Evolutionary conservation across 139 green algal genomes (phyloP).

Genomic region (Auxenochlorella pyrenoidosa): DNA sequence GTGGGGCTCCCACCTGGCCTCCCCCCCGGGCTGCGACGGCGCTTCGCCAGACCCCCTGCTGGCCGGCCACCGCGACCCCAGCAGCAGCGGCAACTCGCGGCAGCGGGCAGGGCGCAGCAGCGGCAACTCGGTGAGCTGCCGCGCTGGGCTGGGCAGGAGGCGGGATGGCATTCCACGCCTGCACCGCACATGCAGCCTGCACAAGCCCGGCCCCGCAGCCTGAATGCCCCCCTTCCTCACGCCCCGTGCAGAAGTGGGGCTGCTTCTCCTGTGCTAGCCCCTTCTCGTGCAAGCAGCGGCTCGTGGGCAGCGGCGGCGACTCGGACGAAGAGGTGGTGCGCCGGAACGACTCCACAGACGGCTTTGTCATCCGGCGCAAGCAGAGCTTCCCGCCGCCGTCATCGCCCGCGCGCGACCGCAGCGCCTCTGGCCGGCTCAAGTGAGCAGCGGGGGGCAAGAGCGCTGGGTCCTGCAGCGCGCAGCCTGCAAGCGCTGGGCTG

Average conservation of each 20-base stretch:
- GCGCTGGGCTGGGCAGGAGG: background rate
- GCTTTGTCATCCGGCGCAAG: constrained; percentile 28
- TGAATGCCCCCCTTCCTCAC: background rate
- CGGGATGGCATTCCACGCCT: background rate
- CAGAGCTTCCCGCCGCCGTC: background rate
- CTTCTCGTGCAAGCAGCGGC: constrained; percentile 23
- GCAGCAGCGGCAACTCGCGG: background rate
- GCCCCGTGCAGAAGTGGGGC: constrained; percentile 5
- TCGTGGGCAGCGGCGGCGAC: background rate
- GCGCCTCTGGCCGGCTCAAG: constrained; percentile 1
- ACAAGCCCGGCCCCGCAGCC: background rate
- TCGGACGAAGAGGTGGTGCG: constrained; percentile 26
- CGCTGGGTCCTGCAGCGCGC: background rate
- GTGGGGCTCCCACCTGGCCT: constrained; percentile 20
- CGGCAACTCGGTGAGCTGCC: background rate
- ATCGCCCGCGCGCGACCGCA: background rate
- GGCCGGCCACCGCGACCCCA: background rate
- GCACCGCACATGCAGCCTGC: background rate
- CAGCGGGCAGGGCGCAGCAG: background rate
- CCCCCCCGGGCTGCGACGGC: background rate
- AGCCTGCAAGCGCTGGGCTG: background rate
- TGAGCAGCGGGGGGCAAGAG: background rate
- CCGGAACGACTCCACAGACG: background rate
- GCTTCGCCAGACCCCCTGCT: constrained; percentile 22
- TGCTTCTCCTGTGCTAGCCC: constrained; percentile 40